phyloP scores from a whole-genome alignment of 192 early-diverging fungal species.

The Backusella parvicylindrica region DNA sequence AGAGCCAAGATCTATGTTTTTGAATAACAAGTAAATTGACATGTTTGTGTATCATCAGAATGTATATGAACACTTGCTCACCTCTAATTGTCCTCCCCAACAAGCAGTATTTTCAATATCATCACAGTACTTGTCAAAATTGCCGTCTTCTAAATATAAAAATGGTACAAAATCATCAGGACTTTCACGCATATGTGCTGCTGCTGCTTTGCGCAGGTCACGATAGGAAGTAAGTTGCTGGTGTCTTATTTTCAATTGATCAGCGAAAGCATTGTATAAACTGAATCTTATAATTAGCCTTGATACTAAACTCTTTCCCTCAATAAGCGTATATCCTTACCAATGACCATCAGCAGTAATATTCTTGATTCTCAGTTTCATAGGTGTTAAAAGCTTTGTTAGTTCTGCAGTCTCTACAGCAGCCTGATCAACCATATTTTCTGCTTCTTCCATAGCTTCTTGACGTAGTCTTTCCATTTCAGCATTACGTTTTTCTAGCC shows the following conservation, averaged over 20 bases:
- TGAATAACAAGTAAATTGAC: neutral
- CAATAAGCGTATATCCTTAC: constrained; percentile 33
- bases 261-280: constrained; percentile 85
- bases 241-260: constrained; percentile 67
- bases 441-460: constrained; percentile 75
- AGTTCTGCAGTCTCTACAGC: constrained; percentile 72
- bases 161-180: constrained; percentile 92
- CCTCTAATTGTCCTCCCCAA: constrained; percentile 96
- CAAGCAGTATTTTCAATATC: constrained; percentile 74
- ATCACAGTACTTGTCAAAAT: constrained; percentile 76
- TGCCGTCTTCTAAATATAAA: constrained; percentile 74
- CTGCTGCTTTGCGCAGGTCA: constrained; percentile 68
- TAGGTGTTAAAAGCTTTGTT: constrained; percentile 45
- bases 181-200: constrained; percentile 76
- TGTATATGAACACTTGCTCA: constrained; percentile 20
- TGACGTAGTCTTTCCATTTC: constrained; percentile 68
- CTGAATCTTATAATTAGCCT: constrained; percentile 15
- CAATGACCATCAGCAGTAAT: constrained; percentile 92
- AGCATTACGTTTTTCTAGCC: constrained; percentile 65
- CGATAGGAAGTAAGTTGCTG: constrained; percentile 50
- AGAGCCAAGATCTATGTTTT: constrained; percentile 73
- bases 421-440: constrained; percentile 68
- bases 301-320: neutral
- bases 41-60: neutral
- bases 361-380: constrained; percentile 63